Evolutionary conservation across 1,284 basidiomycete species (phyloP).

Genomic region (Rugosomyces carneus): DNA sequence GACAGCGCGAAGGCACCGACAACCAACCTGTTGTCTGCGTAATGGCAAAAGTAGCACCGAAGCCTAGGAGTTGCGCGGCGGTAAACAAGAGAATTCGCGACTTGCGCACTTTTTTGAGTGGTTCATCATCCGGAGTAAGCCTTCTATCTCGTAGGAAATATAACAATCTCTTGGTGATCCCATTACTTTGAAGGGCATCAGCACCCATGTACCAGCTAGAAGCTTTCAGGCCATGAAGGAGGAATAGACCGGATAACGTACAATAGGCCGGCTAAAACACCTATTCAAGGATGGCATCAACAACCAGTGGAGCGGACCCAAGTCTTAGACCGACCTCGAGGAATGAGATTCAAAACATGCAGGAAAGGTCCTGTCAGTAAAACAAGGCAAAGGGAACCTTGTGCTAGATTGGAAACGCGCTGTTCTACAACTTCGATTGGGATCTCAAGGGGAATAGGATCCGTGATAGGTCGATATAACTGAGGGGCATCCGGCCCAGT

Average conservation of each 20-base stretch:
- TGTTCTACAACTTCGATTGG: constrained; percentile 84
- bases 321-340: constrained; percentile 42
- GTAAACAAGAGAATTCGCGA: constrained; percentile 77
- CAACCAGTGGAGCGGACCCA: not conserved
- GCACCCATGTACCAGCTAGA: constrained; percentile 86
- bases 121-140: constrained; percentile 59
- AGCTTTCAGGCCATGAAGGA: constrained; percentile 10
- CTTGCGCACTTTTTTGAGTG: constrained; percentile 69
- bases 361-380: constrained; percentile 80
- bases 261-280: constrained; percentile 72
- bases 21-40: constrained; percentile 82
- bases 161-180: constrained; percentile 79
- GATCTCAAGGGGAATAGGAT: constrained; percentile 37
- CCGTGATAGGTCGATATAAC: constrained; percentile 16
- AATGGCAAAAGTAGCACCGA: constrained; percentile 87
- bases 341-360: constrained; percentile 72
- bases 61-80: constrained; percentile 76
- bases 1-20: not conserved
- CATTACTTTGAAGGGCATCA: constrained; percentile 77
- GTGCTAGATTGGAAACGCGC: constrained; percentile 81
- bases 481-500: constrained; percentile 13
- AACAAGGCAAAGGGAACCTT: constrained; percentile 76
- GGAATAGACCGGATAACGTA: constrained; percentile 27
- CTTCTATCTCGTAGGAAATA: constrained; percentile 76
- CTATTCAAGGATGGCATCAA: constrained; percentile 21